Conservation (phyloP, 306 rosid species). For the Calophaca sinica region DNA sequence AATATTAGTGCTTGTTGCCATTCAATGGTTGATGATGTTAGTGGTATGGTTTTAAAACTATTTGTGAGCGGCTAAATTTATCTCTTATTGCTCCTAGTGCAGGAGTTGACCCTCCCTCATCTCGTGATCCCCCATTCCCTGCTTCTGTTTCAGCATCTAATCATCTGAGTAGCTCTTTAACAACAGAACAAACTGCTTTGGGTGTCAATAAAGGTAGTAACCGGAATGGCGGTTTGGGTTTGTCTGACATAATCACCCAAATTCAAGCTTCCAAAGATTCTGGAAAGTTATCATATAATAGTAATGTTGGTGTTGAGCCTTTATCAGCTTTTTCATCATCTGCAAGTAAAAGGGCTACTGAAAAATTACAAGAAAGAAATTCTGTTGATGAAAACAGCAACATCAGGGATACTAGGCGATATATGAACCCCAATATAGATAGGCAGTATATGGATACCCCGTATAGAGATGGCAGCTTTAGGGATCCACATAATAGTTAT, state of each 20-base stretch:
- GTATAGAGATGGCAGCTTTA: conserved; percentile 74
- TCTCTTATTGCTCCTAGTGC: conserved; percentile 90
- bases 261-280: conserved; percentile 97
- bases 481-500: conserved; percentile 74
- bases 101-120: conserved; percentile 99
- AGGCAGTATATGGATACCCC: conserved; percentile 72
- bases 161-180: conserved; percentile 66
- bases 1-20: conserved; percentile 38
- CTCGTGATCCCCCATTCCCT: conserved; percentile 99
- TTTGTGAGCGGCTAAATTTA: conserved; percentile 82
- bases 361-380: conserved; percentile 71
- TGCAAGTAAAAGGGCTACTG: conserved; percentile 67
- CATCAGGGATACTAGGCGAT: conserved; percentile 73
- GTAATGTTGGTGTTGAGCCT: conserved; percentile 62
- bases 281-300: conserved; percentile 62
- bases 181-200: conserved; percentile 66
- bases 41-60: conserved; percentile 38
- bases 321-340: conserved; percentile 66
- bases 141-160: conserved; percentile 85
- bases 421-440: conserved; percentile 63
- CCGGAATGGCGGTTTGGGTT: conserved; percentile 86
- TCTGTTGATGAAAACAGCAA: conserved; percentile 66
- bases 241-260: conserved; percentile 92
- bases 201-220: conserved; percentile 67
- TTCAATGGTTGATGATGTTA: conserved; percentile 25